Evolutionary conservation across 805 yeast species (phyloP).

Genomic region (Limtongia smithiae): DNA sequence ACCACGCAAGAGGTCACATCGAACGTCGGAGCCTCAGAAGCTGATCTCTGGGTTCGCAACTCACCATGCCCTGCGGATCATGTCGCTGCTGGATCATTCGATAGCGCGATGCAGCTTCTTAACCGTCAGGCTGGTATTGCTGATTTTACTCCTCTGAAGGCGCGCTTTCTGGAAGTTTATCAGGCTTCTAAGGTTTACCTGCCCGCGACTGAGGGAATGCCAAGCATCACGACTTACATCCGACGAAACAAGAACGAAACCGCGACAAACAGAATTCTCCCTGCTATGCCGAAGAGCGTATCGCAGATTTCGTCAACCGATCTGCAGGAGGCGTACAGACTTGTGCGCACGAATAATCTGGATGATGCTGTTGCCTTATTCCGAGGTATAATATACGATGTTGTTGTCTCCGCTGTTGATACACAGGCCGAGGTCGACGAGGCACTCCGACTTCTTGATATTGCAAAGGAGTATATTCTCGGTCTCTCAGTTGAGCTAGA

Average conservation of each 20-base stretch:
- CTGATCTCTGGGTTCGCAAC: conserved; percentile 79
- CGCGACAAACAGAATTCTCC: conserved; percentile 50
- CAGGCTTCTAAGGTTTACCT: conserved; percentile 72
- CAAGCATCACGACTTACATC: conserved; percentile 64
- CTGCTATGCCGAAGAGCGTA: conserved; percentile 66
- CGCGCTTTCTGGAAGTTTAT: conserved; percentile 79
- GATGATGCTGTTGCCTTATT: conserved; percentile 76
- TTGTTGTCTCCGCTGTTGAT: conserved; percentile 66
- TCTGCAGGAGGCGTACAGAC: conserved; percentile 71
- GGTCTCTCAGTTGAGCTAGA: conserved; percentile 88
- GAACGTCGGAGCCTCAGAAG: conserved; percentile 46
- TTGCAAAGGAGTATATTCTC: conserved; percentile 84
- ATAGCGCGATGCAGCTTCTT: conserved; percentile 88
- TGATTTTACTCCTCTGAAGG: conserved; percentile 81
- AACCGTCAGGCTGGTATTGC: conserved; percentile 85
- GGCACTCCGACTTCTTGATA: conserved; percentile 63
- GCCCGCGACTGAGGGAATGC: conserved; percentile 69
- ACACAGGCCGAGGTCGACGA: conserved; percentile 72
- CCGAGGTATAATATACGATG: conserved; percentile 73
- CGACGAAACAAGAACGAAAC: conserved; percentile 58
- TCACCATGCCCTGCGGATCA: conserved; percentile 88
- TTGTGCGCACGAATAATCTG: conserved; percentile 78
- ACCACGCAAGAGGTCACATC: conserved; percentile 55
- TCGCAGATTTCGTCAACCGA: conserved; percentile 57
- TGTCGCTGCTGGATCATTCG: conserved; percentile 95